phyloP scores from a whole-genome alignment of 106 monocot genomes.

The Dendrobium huoshanense region DNA sequence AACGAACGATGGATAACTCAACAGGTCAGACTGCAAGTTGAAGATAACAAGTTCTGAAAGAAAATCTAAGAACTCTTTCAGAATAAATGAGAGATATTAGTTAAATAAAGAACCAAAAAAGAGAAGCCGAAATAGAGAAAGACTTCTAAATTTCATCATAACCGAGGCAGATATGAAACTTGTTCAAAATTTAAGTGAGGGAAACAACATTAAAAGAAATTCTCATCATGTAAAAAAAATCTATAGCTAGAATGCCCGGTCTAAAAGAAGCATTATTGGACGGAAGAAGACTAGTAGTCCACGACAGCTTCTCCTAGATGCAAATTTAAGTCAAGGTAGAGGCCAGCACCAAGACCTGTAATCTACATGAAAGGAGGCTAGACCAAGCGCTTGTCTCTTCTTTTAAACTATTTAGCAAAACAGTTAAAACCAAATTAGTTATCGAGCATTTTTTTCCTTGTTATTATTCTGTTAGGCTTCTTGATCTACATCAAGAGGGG shows the following conservation, averaged over 20 bases:
- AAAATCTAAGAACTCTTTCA: not conserved
- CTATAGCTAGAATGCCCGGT: not conserved
- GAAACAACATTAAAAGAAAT: not conserved
- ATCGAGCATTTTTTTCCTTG: not conserved
- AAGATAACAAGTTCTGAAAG: not conserved
- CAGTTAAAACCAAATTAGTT: not conserved
- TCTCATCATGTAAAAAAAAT: not conserved
- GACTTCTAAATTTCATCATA: not conserved
- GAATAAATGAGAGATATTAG: not conserved
- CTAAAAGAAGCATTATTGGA: not conserved
- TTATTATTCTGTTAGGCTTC: not conserved
- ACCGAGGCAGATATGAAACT: not conserved
- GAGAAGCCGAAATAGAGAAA: not conserved
- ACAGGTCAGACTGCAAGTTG: not conserved
- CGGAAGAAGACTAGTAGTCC: not conserved
- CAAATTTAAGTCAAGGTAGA: not conserved
- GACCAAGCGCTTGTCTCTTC: not conserved
- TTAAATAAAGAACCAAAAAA: not conserved
- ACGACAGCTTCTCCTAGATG: not conserved
- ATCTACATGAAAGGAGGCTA: not conserved
- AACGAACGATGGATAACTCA: not conserved
- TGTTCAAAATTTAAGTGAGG: not conserved
- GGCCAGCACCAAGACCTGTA: not conserved
- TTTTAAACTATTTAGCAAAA: not conserved
- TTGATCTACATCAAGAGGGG: too few relatives aligned